These are phyloP conservation scores for Magnolia sinica DNA, from an alignment of 164 flowering plant species.

Conservation along the genomic window DNA sequence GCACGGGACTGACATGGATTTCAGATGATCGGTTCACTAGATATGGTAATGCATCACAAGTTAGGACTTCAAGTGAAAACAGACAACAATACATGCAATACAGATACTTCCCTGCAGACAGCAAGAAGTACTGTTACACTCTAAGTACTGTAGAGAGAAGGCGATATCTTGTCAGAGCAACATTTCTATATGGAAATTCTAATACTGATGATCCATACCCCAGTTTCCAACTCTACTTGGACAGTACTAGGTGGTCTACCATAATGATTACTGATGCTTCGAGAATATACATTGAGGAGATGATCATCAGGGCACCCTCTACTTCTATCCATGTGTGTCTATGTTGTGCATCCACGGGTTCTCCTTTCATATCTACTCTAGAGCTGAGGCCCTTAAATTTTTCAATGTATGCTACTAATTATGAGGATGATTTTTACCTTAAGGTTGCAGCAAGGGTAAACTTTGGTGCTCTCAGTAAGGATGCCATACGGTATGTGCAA, in stretches of 20 bases:
- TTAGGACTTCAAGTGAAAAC: conserved; percentile 30
- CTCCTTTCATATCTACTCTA: conserved; percentile 87
- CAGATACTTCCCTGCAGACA: conserved; percentile 74
- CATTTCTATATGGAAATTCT: conserved; percentile 69
- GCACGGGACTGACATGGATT: conserved; percentile 67
- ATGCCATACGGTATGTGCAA: conserved; percentile 52
- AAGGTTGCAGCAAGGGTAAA: conserved; percentile 82
- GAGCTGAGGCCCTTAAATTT: conserved; percentile 85
- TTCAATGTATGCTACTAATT: conserved; percentile 91
- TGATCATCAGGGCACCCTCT: conserved; percentile 80
- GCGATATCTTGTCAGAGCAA: conserved; percentile 76
- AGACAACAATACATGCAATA: conserved; percentile 48
- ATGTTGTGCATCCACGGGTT: conserved; percentile 84
- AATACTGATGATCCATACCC: conserved; percentile 58
- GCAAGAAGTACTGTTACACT: conserved; percentile 75
- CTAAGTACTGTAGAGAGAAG: conserved; percentile 56
- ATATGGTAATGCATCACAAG: conserved; percentile 38
- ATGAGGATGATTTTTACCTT: conserved; percentile 70
- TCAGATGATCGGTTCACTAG: conserved; percentile 51
- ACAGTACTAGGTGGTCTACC: conserved; percentile 82
- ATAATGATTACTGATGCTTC: conserved; percentile 57
- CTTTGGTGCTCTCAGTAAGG: conserved; percentile 70
- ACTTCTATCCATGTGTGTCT: conserved; percentile 65
- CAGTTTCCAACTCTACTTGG: conserved; percentile 72
- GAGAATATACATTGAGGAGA: conserved; percentile 66